Percentiles rank a stretch among this genome's conserved stretches.
Evolutionary conservation across 495 filamentous ascomycete species (phyloP).

Genomic region (Lineolata rhizophorae): DNA sequence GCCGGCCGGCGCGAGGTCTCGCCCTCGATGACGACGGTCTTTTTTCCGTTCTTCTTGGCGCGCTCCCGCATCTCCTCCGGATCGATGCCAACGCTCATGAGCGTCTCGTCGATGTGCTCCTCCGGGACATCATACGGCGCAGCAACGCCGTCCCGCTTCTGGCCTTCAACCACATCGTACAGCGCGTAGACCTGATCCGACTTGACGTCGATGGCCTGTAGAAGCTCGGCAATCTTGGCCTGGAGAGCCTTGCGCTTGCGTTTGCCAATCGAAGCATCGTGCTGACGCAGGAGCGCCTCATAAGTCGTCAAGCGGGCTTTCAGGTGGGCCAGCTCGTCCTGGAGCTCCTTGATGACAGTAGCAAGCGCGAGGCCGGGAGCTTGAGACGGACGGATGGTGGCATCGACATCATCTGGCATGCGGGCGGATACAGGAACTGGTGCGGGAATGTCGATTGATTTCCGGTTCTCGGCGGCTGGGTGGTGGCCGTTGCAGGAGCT

Average conservation of each 20-base stretch:
- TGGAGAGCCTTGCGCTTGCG: not conserved
- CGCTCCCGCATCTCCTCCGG: not conserved
- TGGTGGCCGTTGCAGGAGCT: slow-evolving; percentile 23
- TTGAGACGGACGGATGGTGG: slow-evolving; percentile 56
- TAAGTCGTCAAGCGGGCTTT: slow-evolving; percentile 32
- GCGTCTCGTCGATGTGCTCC: not conserved
- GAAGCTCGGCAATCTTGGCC: not conserved
- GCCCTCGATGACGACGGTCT: not conserved
- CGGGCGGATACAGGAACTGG: slow-evolving; percentile 54
- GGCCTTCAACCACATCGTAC: not conserved
- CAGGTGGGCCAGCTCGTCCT: slow-evolving; percentile 68
- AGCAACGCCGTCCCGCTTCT: not conserved
- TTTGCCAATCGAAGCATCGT: not conserved
- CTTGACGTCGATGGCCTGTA: not conserved
- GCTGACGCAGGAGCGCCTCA: not conserved
- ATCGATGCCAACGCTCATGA: not conserved
- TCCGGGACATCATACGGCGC: not conserved
- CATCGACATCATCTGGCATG: slow-evolving; percentile 41
- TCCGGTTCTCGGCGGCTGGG: slow-evolving; percentile 20
- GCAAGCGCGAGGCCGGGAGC: slow-evolving; percentile 55
- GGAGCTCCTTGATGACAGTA: slow-evolving; percentile 52
- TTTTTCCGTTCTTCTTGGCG: not conserved
- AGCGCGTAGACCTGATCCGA: not conserved
- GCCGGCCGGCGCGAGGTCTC: not conserved
- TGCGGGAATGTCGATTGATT: slow-evolving; percentile 40